Base-by-base conservation (phyloP, 208 protist species). In the Leptomonas pyrrhocoris region DNA sequence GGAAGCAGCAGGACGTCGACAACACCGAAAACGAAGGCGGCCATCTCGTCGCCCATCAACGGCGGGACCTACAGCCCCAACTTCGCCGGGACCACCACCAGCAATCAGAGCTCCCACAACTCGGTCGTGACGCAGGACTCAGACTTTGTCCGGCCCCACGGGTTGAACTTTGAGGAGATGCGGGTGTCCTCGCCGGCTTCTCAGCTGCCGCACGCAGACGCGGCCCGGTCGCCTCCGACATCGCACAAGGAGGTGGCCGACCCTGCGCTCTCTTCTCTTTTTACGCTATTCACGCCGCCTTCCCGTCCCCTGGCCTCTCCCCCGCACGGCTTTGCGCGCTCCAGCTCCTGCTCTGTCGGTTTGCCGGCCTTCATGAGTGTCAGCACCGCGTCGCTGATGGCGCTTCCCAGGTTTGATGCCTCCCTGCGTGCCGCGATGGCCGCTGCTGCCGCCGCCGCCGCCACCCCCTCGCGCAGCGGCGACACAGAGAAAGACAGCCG, bases 321-420 rank as follows among this genome's bases (percentile, higher is more conserved):
- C 8, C 42, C 38, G 21, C 69, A 43, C 23, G 30, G 25, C 7
- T 53, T 66, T 11, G 63, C 21, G 23, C 12, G 18, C 40, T 40
- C 54, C 18, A 49, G 15, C 27, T 69, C 36, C 46, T 40, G 15
- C 27, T 69, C 36, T 36, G 27, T 64, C n/a, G 55, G 31, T 4
- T 63, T 70, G 34, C 71, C 61, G 2, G 59, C 48, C 45, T 42
- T 70, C 63, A 65, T 71, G 55, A 64, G 30, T 36, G 63, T 30
- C 36, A 77, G 61, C 60, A 61, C 4, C 42, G 43, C 36, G 7
- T 68, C 69, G 19, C 69, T 49, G 12, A 43, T 34, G 9, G 19
- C 38, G 13, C 62, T 57, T 30, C 53, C 51, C 21, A 15, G 11
- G 12, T 28, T 48, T 9, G 68, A 68, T 25, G 38, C 19, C 30